Evolutionary conservation across 2,329 filamentous ascomycete genomes (phyloP).

Genomic region (Mollisia scopiformis): DNA sequence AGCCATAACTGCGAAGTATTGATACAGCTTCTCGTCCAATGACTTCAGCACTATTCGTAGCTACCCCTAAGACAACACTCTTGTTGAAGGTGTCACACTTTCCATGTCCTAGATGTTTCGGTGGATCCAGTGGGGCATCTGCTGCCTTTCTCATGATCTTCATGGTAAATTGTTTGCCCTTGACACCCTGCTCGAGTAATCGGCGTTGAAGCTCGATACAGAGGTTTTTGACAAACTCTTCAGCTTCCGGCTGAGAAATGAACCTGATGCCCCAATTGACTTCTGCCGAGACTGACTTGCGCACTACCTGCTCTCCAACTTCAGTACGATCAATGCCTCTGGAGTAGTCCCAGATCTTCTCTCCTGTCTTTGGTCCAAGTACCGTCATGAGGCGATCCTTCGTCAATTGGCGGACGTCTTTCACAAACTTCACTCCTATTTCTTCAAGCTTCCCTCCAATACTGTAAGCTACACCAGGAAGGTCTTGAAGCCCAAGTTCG

Average conservation of each 20-base stretch:
- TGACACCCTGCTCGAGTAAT: constrained; percentile 80
- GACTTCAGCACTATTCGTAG: constrained; percentile 73
- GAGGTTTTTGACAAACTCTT: constrained; percentile 85
- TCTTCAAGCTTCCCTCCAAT: constrained; percentile 88
- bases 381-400: constrained; percentile 74
- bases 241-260: constrained; percentile 86
- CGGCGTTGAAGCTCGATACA: constrained; percentile 84
- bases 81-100: constrained; percentile 96
- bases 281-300: constrained; percentile 95
- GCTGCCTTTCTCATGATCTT: constrained; percentile 90
- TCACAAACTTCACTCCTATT: constrained; percentile 79
- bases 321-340: constrained; percentile 85
- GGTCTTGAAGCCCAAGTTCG: constrained; percentile 73
- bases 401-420: constrained; percentile 76
- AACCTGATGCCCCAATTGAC: constrained; percentile 99
- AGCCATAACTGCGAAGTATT: constrained; percentile 78
- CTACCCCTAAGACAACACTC: constrained; percentile 78
- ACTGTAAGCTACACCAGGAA: constrained; percentile 92
- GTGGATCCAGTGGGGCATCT: constrained; percentile 87
- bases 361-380: constrained; percentile 90
- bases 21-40: constrained; percentile 84
- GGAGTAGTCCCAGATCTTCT: constrained; percentile 87
- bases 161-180: constrained; percentile 85
- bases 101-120: constrained; percentile 92
- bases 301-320: constrained; percentile 81